Percentiles rank a stretch among this genome's conserved stretches.
phyloP scores from a whole-genome alignment of 768 basidiomycete species.

The Russula compacta region DNA sequence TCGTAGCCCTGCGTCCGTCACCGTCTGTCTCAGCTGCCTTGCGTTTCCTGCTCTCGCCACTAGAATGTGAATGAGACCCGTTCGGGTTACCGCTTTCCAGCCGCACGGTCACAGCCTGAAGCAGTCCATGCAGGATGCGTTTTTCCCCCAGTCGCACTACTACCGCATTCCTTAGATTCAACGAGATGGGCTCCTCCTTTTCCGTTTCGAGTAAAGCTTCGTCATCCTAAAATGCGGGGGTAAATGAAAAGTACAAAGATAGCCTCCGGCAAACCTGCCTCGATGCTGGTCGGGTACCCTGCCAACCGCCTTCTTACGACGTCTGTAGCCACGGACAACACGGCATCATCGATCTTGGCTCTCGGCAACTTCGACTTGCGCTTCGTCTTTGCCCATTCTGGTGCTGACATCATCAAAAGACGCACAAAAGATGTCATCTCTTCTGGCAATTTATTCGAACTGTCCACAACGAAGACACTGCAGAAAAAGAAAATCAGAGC shows the following conservation, averaged over 20 bases:
- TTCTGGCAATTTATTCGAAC: constrained; percentile 41
- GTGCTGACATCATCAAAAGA: constrained; percentile 45
- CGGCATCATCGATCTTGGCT: constrained; percentile 43
- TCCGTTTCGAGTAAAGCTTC: constrained; percentile 30
- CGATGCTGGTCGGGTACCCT: constrained; percentile 49
- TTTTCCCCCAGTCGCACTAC: constrained; percentile 79
- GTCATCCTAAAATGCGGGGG: constrained; percentile 37
- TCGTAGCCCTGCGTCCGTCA: neutral
- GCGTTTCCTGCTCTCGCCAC: constrained; percentile 6
- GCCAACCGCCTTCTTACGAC: constrained; percentile 43
- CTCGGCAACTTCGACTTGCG: constrained; percentile 68
- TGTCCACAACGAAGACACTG: constrained; percentile 51
- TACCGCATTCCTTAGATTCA: constrained; percentile 51
- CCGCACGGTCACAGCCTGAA: neutral
- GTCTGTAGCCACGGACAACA: constrained; percentile 39
- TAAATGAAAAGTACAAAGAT: neutral
- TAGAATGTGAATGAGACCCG: neutral
- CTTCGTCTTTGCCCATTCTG: constrained; percentile 52
- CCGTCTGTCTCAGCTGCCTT: neutral
- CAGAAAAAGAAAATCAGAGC: constrained; percentile 15
- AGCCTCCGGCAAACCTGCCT: constrained; percentile 36
- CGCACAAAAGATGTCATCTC: constrained; percentile 56
- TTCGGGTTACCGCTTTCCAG: neutral
- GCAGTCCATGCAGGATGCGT: constrained; percentile 38
- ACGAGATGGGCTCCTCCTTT: constrained; percentile 22